These are phyloP conservation scores for Biscogniauxia marginata DNA, from an alignment of 2,329 filamentous ascomycete species.

Conservation along the genomic window DNA sequence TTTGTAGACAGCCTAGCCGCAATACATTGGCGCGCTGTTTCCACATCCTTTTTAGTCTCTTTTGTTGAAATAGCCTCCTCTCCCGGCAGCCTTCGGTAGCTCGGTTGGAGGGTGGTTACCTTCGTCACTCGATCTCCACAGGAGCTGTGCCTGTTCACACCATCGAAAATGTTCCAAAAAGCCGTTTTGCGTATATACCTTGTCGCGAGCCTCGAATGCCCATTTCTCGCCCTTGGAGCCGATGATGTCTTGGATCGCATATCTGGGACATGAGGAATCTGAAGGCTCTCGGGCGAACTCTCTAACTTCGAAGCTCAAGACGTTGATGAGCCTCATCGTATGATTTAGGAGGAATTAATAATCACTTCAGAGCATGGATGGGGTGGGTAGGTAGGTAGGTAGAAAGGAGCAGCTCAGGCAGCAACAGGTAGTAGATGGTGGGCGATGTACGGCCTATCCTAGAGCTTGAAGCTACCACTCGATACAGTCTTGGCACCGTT, in stretches of 20 bases:
- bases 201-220: slow-evolving; percentile 18
- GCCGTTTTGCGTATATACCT: slow-evolving; percentile 27
- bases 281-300: not conserved
- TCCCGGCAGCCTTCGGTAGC: slow-evolving; percentile 15
- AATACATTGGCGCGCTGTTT: slow-evolving; percentile 1
- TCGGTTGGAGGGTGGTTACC: slow-evolving; percentile 9
- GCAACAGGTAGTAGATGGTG: not conserved
- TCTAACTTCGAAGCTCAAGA: not conserved
- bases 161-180: slow-evolving; percentile 36
- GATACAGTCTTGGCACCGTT: slow-evolving; percentile 49
- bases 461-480: slow-evolving; percentile 63
- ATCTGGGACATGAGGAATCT: not conserved
- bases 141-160: slow-evolving; percentile 34
- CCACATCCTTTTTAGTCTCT: slow-evolving; percentile 7
- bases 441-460: not conserved
- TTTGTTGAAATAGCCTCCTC: slow-evolving; percentile 12
- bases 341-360: not conserved
- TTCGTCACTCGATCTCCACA: slow-evolving; percentile 25
- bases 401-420: not conserved
- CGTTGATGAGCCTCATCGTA: not conserved
- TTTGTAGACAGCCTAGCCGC: not conserved
- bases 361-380: not conserved
- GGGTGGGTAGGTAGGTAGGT: not conserved
- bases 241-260: slow-evolving; percentile 15
- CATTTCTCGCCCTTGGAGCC: slow-evolving; percentile 11